Conservation (phyloP, 768 basidiomycete genomes). For the Amanita exitialis region DNA sequence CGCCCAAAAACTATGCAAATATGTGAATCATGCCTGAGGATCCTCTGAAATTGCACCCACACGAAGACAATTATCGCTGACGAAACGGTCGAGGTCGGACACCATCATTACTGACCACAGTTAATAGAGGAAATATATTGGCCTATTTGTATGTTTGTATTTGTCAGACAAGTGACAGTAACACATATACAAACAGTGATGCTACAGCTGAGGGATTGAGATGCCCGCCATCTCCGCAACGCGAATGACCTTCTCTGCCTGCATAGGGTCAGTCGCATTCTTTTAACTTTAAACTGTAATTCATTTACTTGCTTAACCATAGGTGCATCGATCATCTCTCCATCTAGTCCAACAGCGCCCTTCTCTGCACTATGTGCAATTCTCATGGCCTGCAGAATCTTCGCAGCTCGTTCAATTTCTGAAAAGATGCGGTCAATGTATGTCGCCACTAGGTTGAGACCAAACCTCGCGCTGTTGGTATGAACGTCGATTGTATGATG, state of each 20-base stretch:
- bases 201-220: conserved; percentile 29
- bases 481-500: conserved; percentile 68
- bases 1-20: conserved; percentile 58
- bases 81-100: conserved; percentile 55
- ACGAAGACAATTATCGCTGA: conserved; percentile 68
- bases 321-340: conserved; percentile 86
- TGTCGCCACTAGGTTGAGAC: not conserved
- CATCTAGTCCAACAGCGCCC: conserved; percentile 73
- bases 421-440: not conserved
- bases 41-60: conserved; percentile 27
- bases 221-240: conserved; percentile 47
- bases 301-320: conserved; percentile 69
- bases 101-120: conserved; percentile 37
- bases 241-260: conserved; percentile 38
- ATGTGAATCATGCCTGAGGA: not conserved
- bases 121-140: no score
- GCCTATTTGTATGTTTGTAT: not conserved
- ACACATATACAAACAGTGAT: not conserved
- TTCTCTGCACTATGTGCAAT: conserved; percentile 37
- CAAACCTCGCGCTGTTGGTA: conserved; percentile 62
- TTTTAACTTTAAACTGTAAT: not conserved
- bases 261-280: not conserved
- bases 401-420: conserved; percentile 74
- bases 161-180: not conserved
- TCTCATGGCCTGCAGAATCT: conserved; percentile 60